Conservation (phyloP, 306 rosid species). For the Cicer judaicum region DNA sequence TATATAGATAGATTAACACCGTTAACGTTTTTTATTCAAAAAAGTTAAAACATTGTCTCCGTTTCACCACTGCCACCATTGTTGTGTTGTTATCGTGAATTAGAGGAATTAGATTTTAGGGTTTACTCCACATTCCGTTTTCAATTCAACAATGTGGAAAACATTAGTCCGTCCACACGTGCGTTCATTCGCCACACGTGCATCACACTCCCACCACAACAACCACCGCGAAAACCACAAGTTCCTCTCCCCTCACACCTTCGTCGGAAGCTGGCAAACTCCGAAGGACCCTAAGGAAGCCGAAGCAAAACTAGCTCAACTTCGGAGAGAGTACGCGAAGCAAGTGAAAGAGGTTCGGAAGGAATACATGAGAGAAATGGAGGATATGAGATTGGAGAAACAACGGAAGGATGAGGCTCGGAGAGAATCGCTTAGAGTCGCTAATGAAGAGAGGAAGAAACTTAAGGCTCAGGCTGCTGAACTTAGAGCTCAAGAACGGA, state of each 20-base stretch:
- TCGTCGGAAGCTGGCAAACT: conserved; percentile 74
- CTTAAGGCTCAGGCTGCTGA: conserved; percentile 73
- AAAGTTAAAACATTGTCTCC: too few relatives aligned
- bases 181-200: conserved; percentile 55
- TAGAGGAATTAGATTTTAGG: too few relatives aligned
- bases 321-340: conserved; percentile 79
- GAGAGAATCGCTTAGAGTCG: conserved; percentile 67
- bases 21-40: too few relatives aligned
- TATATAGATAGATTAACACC: too few relatives aligned
- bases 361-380: conserved; percentile 70
- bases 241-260: conserved; percentile 56
- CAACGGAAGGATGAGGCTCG: conserved; percentile 72
- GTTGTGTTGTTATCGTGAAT: too few relatives aligned
- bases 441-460: conserved; percentile 73
- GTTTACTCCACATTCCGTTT: neutral
- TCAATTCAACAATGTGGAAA: neutral
- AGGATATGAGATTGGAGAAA: conserved; percentile 66
- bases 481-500: conserved; percentile 71
- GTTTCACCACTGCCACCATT: too few relatives aligned
- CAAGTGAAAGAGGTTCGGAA: conserved; percentile 76
- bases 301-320: conserved; percentile 62
- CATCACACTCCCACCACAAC: conserved; percentile 65
- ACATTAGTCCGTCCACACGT: conserved; percentile 16
- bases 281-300: conserved; percentile 76
- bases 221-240: conserved; percentile 59